These are phyloP conservation scores for Cicer cuneatum DNA, from an alignment of 306 rosid species.

Conservation along the genomic window DNA sequence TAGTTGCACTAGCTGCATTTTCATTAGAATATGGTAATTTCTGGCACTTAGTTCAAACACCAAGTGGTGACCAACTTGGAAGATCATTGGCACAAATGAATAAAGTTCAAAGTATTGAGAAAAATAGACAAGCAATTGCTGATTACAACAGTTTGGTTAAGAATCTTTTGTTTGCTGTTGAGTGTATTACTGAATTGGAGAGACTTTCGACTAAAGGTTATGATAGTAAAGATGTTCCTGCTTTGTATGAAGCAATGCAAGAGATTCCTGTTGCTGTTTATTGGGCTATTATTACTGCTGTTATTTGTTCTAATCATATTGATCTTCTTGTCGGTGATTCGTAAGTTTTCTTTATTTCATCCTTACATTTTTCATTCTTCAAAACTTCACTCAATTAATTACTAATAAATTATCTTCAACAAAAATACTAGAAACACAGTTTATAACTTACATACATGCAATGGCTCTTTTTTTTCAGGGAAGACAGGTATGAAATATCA, in stretches of 20 bases:
- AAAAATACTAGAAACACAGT: too few relatives aligned
- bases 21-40: constrained; percentile 51
- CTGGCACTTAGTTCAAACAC: constrained; percentile 47
- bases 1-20: constrained; percentile 49
- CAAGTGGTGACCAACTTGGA: constrained; percentile 47
- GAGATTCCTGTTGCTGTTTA: constrained; percentile 55
- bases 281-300: constrained; percentile 54
- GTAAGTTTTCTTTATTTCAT: constrained; percentile 33
- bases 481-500: constrained; percentile 38
- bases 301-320: constrained; percentile 43
- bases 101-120: constrained; percentile 39
- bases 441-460: neutral
- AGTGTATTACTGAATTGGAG: constrained; percentile 61
- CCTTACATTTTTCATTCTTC: too few relatives aligned
- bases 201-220: constrained; percentile 51
- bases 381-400: too few relatives aligned
- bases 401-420: too few relatives aligned
- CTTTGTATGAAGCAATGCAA: constrained; percentile 45
- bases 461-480: constrained; percentile 31
- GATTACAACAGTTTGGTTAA: constrained; percentile 43
- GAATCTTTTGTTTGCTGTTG: constrained; percentile 51
- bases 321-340: constrained; percentile 43
- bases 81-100: constrained; percentile 49
- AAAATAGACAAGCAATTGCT: constrained; percentile 40
- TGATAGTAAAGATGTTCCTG: constrained; percentile 48